Base-by-base conservation (phyloP, 306 rosid species). In the Boehmeria nivea region DNA sequence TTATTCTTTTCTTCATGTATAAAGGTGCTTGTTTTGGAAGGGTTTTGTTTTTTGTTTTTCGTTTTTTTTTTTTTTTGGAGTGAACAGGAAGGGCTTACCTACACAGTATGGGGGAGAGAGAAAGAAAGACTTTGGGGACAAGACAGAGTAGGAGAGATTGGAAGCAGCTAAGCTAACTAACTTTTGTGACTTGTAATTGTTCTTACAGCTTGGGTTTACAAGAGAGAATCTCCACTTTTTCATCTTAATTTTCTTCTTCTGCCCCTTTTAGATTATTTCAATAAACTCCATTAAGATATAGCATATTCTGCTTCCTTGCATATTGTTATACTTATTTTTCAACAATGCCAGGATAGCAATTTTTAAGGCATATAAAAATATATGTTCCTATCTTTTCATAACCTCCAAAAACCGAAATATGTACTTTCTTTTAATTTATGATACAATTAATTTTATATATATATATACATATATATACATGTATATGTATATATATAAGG, bases 1-100 rank as follows among this genome's bases (percentile, higher is more conserved):
- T 75, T 44, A 77, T 55, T 68, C 61, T 43, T 59, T 50, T 64
- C 21, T 79, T 63, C 28, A 49, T 72, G 60, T 60, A 70, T 61
- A 74, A 63, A 69, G 81, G 83, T 80, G 93, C 89, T 85, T 89
- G 71, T 54, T 70, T 46, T 39, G 44, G 51, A 85, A 85, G 97
- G 36, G 5, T 42, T 42, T 13, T 42, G 6, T 3, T 42, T 13
- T 42, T n/a, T 5, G 8, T 42, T 42, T 42, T 42, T 42, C 6
- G 1, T 42, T 42, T 46, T 0, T 72, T 65, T 78, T 66, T 72
- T 70, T 12, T 52, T 38, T 61, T 46, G 89, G 87, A 76, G 76
- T 69, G 82, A 86, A 76, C 73, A 76, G 74, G 71, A 74, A 71
- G 78, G n/a, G n/a, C n/a, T n/a, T n/a, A n/a, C n/a, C n/a, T n/a